These are phyloP conservation scores for Gaeumannomyces tritici DNA, from an alignment of 2,329 filamentous ascomycete species.

Conservation along the genomic window DNA sequence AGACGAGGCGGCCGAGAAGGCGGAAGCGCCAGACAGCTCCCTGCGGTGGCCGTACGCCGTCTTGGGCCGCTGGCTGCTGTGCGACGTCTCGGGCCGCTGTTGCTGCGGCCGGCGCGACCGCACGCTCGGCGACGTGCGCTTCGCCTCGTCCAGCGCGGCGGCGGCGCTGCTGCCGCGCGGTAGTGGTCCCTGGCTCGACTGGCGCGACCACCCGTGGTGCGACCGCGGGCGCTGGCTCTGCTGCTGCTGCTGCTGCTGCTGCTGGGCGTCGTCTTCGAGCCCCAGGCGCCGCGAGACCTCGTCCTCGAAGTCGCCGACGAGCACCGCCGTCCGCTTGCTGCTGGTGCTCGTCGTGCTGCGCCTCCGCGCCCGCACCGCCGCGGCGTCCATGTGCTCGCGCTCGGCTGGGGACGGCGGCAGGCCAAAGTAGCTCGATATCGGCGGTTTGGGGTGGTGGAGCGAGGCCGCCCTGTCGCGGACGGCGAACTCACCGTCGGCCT, in stretches of 20 bases:
- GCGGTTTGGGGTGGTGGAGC: background rate
- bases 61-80: background rate
- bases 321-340: background rate
- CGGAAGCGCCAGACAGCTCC: background rate
- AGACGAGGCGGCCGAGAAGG: background rate
- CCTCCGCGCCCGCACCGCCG: background rate
- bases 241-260: background rate
- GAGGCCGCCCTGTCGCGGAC: background rate
- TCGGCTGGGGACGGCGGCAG: background rate
- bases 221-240: background rate
- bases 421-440: background rate
- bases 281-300: background rate
- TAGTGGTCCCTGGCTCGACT: background rate
- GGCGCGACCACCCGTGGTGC: background rate
- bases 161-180: background rate
- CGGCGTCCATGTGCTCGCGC: background rate
- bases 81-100: background rate
- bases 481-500: background rate
- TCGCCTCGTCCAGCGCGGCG: background rate
- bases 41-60: background rate
- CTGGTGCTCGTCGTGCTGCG: background rate
- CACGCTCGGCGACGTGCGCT: background rate
- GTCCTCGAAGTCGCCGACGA: background rate
- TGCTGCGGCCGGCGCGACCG: background rate
- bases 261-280: background rate